These are phyloP conservation scores for Acephala macrosclerotiorum DNA, from an alignment of 2,329 filamentous ascomycete species.

Conservation along the genomic window DNA sequence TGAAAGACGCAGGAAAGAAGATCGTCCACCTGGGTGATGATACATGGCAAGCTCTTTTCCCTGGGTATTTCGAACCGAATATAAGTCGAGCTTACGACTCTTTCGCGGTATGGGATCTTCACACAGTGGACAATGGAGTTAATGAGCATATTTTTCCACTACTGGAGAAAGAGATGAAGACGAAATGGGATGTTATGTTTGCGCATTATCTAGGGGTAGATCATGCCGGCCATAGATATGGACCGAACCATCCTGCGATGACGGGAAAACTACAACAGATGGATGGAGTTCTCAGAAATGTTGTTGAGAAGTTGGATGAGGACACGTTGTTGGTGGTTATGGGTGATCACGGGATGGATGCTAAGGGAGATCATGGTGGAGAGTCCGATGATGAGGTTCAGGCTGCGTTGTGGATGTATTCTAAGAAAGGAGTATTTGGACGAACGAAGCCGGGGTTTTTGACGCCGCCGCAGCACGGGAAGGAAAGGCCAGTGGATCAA, in stretches of 20 bases:
- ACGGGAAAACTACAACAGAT: slow-evolving; percentile 89
- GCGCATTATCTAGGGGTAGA: slow-evolving; percentile 95
- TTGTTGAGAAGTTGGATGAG: slow-evolving; percentile 79
- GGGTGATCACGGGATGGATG: slow-evolving; percentile 99
- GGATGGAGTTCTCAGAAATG: slow-evolving; percentile 77
- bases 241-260: slow-evolving; percentile 93
- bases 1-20: slow-evolving; percentile 71
- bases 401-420: slow-evolving; percentile 98
- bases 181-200: slow-evolving; percentile 91
- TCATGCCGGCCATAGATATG: slow-evolving; percentile 95
- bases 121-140: slow-evolving; percentile 96
- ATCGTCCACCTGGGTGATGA: slow-evolving; percentile 97
- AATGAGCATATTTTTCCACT: slow-evolving; percentile 89
- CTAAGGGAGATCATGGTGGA: slow-evolving; percentile 96
- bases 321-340: slow-evolving; percentile 91
- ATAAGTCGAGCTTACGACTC: slow-evolving; percentile 92
- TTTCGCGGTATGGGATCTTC: slow-evolving; percentile 97
- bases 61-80: slow-evolving; percentile 88
- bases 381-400: slow-evolving; percentile 97
- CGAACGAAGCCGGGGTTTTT: slow-evolving; percentile 68
- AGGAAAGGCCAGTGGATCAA: slow-evolving; percentile 78
- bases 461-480: slow-evolving; percentile 73
- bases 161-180: slow-evolving; percentile 67
- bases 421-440: slow-evolving; percentile 85
- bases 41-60: slow-evolving; percentile 94